Evolutionary conservation across 176 grass and related monocot genomes (phyloP), one percentile per base, ranked within the genome.

Genomic region (Dendrocalamus sinicus): DNA sequence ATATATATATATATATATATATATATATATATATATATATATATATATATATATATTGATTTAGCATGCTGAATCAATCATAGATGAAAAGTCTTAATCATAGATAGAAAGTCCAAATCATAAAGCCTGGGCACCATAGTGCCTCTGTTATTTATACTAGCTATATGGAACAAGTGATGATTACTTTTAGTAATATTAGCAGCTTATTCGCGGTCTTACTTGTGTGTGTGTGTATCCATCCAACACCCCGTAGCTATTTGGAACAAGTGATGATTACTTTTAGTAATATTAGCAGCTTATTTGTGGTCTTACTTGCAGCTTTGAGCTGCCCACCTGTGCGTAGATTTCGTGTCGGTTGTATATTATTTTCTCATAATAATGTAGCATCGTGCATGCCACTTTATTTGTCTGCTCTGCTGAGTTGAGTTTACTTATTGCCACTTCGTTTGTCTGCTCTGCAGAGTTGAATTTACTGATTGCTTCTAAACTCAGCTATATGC

Each of bases 391-490:
- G 12, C 44, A 50, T 54, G 23, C 59, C 35, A 12, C 24, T 58
- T 81, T 73, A 1, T 23, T 83, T 81, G 20, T 76, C 48, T 3
- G 10, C 72, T 85, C 62, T 24, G 1, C 7, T 14, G 45, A 77
- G 22, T 78, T 60, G 16, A 63, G 15, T 76, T 54, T 24, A 39
- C 80, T 45, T 19, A 4, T 75, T 73, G 22, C 32, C 30, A 20
- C 16, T 63, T 74, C 32, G 10, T 50, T 79, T 86, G 51, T 43
- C 37, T 0, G 6, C 71, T 83, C 60, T 60, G 8, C 13, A 14
- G n/a, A 69, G 9, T 90, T 78, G 5, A 70, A 45, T 82, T 70
- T 23, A 7, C 51, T 9, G 70, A 0, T 79, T 48, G 43, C 43
- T 55, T 57, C 35, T 44, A 7, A 61, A 73, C 35, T 14, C 46